Percentiles rank a stretch among this genome's conserved stretches.
Conservation (phyloP, 192 early-diverging fungal genomes). For the Backusella macrospora region DNA sequence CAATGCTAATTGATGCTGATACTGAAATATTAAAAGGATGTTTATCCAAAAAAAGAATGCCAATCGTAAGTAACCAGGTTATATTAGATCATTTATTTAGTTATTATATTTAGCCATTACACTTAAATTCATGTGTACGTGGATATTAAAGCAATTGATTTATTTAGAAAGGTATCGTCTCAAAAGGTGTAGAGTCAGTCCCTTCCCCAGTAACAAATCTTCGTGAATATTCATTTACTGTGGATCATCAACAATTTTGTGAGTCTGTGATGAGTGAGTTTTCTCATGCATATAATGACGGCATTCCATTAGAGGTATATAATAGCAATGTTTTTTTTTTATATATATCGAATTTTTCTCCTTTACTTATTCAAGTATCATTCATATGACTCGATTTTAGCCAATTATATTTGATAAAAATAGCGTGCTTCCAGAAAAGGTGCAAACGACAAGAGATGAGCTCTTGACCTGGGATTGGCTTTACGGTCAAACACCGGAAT, state of each 20-base stretch:
- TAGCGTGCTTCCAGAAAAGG: conserved; percentile 26
- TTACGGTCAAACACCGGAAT: conserved; percentile 91
- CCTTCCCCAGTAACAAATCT: conserved; percentile 86
- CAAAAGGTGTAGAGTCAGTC: conserved; percentile 91
- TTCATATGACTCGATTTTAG: conserved; percentile 1
- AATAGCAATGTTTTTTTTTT: neutral
- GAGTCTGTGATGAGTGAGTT: conserved; percentile 77
- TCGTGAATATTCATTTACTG: conserved; percentile 75
- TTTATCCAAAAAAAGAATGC: conserved; percentile 36
- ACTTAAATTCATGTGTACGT: neutral
- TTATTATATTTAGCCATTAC: neutral
- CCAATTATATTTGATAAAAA: conserved; percentile 37
- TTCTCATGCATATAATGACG: conserved; percentile 53
- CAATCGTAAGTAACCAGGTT: conserved; percentile 11
- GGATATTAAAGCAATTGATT: conserved; percentile 2
- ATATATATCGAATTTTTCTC: neutral
- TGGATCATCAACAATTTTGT: conserved; percentile 86
- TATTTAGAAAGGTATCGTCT: conserved; percentile 61
- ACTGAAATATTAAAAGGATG: conserved; percentile 48
- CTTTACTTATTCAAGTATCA: neutral
- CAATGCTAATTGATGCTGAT: conserved; percentile 95
- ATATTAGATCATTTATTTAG: neutral
- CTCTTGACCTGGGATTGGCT: conserved; percentile 86
- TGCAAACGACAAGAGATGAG: conserved; percentile 34
- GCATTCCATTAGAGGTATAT: conserved; percentile 22